A percentile compares a stretch with the other conserved stretches of the same genome.
phyloP scores from a whole-genome alignment of 2,329 filamentous ascomycete species.

The Sarocladiaceae sp. region DNA sequence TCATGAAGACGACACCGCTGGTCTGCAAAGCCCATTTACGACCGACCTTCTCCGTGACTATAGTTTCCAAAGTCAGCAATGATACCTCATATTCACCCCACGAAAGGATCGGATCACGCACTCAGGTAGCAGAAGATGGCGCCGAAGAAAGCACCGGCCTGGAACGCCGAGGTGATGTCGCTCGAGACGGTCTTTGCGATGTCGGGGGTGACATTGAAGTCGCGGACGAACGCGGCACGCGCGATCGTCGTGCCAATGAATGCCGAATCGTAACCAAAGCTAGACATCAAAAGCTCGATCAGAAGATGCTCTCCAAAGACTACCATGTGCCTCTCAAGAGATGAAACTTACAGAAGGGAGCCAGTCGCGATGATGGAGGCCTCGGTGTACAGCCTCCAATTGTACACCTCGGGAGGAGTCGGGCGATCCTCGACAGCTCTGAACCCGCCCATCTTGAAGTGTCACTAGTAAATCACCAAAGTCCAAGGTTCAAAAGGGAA shows the following conservation, averaged over 20 bases:
- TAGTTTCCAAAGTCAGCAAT: background rate
- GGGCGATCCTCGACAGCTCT: slow-evolving; percentile 48
- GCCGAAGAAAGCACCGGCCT: slow-evolving; percentile 47
- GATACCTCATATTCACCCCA: background rate
- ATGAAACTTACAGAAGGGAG: slow-evolving; percentile 29
- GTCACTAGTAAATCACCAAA: background rate
- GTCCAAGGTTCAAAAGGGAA: too few species aligned
- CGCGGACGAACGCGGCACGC: slow-evolving; percentile 38
- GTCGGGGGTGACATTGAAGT: slow-evolving; percentile 26
- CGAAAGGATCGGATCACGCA: slow-evolving; percentile 11
- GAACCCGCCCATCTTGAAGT: slow-evolving; percentile 29
- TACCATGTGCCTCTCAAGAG: background rate
- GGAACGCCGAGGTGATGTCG: slow-evolving; percentile 41
- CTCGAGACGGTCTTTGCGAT: slow-evolving; percentile 26
- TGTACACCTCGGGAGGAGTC: slow-evolving; percentile 49
- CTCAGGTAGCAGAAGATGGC: slow-evolving; percentile 40
- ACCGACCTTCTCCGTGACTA: slow-evolving; percentile 41
- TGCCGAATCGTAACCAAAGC: slow-evolving; percentile 47
- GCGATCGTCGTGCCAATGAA: slow-evolving; percentile 50
- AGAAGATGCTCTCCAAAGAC: background rate
- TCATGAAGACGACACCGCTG: slow-evolving; percentile 35
- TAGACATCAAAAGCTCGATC: slow-evolving; percentile 14
- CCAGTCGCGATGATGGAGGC: slow-evolving; percentile 43
- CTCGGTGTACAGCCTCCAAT: slow-evolving; percentile 42
- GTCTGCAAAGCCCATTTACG: slow-evolving; percentile 43